Conservation (phyloP, 768 basidiomycete species). For the Lactifluus rugatus region DNA sequence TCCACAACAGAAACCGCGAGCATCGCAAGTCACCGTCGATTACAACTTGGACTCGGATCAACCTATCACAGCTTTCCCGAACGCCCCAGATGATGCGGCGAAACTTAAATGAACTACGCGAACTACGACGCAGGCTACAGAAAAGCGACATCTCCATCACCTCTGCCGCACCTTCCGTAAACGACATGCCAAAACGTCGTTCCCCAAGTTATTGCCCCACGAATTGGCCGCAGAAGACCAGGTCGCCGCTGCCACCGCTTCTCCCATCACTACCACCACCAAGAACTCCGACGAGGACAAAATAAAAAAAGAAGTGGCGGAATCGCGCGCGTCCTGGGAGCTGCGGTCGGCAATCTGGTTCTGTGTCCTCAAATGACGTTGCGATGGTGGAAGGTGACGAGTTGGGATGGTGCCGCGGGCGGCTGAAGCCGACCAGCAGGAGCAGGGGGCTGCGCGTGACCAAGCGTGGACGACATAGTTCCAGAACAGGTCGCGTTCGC, state of each 20-base stretch:
- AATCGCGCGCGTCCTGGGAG: neutral
- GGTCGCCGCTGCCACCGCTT: neutral
- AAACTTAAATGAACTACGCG: neutral
- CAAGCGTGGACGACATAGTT: conserved; percentile 10
- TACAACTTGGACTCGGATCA: neutral
- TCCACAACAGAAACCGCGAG: no score
- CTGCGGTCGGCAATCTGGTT: neutral
- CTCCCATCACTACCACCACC: no score
- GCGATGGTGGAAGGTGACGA: conserved; percentile 6
- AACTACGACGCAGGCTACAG: neutral
- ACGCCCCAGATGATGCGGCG: neutral
- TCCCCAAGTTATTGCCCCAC: conserved; percentile 16
- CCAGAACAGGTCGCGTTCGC: no score
- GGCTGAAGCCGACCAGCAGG: no score
- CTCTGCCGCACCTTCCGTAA: conserved; percentile 7
- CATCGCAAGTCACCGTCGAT: neutral
- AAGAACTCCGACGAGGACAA: neutral
- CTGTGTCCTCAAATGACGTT: neutral
- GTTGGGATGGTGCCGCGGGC: neutral
- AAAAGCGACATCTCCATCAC: conserved; percentile 13
- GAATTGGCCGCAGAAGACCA: conserved; percentile 6
- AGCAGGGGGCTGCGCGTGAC: neutral
- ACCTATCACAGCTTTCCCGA: conserved; percentile 7
- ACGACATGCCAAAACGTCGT: conserved; percentile 11
- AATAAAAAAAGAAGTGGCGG: neutral